Evolutionary conservation across 140 eudicot species (phyloP), one percentile per base, ranked within the genome.

Genomic region (Ambrosia hybrid): DNA sequence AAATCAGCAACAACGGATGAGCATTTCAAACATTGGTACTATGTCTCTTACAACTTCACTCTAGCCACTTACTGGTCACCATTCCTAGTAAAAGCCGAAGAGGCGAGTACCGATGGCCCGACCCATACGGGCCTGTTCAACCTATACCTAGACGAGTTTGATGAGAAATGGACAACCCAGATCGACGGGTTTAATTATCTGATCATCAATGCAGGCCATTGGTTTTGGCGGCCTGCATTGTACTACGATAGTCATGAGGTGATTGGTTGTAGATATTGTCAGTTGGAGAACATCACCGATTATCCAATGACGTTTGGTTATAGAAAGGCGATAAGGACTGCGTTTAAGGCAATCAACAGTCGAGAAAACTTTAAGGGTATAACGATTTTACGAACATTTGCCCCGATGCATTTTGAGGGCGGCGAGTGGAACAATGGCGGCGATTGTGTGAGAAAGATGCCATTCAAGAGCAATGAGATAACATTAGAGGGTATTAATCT

Each of bases 341-440:
- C 96, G 0, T 79, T 90, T 6, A 73, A 21, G 21, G 95, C 95
- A 1, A 74, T 90, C 39, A 85, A 77, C 9, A 68, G 81, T 14
- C n/a, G 78, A n/a, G 52, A 74, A 16, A 76, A 81, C 0, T 85
- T 76, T 37, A 76, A 81, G 63, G 95, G 91, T 2, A 45, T 79
- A 10, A 57, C 82, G 8, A 83, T 86, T 72, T 26, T 90, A 36
- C 81, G 95, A 51, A 90, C 96, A 0, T 85, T 78, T 62, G 84
- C 95, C 2, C 96, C 96, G 0, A 76, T 87, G 76, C 97, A 90
- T 60, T 90, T 90, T 6, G 97, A 90, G 79, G 76, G 79, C 11
- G 95, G 95, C 53, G 55, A 3, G 11, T 90, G 97, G 97, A 82
- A 87, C 17, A 49, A 38, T 6, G 97, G 95, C 5, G 97, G 97